Conservation (phyloP, 371 early-diverging fungal genomes). For the Syncephalis plumigaleata region DNA sequence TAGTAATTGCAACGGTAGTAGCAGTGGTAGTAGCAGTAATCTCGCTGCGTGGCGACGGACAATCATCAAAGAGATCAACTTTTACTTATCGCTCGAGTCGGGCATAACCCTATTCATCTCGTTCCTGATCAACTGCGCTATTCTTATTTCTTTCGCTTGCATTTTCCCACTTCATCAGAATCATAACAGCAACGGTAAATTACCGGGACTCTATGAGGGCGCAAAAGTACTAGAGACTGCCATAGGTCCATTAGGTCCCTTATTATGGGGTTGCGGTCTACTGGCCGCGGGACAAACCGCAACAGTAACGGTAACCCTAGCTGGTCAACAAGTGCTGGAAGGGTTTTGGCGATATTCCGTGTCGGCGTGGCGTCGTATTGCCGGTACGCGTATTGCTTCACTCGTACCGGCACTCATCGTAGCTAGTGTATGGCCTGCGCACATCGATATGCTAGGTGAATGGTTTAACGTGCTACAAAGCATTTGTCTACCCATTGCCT, state of each 20-base stretch:
- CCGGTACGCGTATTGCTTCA: conserved; percentile 41
- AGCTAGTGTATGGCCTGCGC: conserved; percentile 33
- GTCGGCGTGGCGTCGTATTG: conserved; percentile 51
- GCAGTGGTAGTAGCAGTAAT: too few relatives aligned
- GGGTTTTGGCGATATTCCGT: conserved; percentile 39
- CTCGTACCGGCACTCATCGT: conserved; percentile 48
- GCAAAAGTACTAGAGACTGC: conserved; percentile 31
- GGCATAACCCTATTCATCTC: conserved; percentile 39
- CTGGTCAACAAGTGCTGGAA: conserved; percentile 57
- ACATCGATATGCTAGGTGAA: conserved; percentile 48
- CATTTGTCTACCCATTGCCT: conserved; percentile 47
- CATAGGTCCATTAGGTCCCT: conserved; percentile 32
- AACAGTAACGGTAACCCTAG: conserved; percentile 57
- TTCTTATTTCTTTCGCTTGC: conserved; percentile 51
- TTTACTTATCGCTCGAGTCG: conserved; percentile 49
- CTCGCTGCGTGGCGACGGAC: too few relatives aligned
- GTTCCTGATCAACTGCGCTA: conserved; percentile 48
- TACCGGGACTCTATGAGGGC: conserved; percentile 36
- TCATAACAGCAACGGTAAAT: conserved; percentile 10
- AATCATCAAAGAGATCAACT: conserved; percentile 36
- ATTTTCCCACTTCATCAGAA: conserved; percentile 28
- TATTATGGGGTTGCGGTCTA: conserved; percentile 48
- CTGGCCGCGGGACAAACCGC: conserved; percentile 49
- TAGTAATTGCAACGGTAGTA: too few relatives aligned
- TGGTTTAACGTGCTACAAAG: conserved; percentile 51